Evolutionary conservation across 2,329 filamentous ascomycete genomes (phyloP).

Genomic region (Trichoderma sp.): DNA sequence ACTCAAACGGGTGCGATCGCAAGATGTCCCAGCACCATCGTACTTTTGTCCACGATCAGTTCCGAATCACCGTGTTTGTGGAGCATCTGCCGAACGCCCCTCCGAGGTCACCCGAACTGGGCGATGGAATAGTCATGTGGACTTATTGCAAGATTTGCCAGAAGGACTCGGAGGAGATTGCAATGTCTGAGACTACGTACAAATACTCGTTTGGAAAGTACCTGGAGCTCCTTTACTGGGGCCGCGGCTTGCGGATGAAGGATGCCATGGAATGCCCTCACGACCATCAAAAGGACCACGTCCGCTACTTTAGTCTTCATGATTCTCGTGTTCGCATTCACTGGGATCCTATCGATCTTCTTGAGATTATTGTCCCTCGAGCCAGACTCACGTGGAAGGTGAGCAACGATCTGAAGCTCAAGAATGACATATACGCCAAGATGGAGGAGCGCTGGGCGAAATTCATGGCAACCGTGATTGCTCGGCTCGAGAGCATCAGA

Average conservation of each 20-base stretch:
- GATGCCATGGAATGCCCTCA: slow-evolving; percentile 77
- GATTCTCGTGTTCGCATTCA: slow-evolving; percentile 86
- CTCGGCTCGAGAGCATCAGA: slow-evolving; percentile 82
- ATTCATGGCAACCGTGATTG: slow-evolving; percentile 86
- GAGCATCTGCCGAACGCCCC: slow-evolving; percentile 58
- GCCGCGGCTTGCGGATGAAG: slow-evolving; percentile 74
- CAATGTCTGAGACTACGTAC: slow-evolving; percentile 93
- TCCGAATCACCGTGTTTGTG: slow-evolving; percentile 87
- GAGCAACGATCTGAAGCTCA: slow-evolving; percentile 86
- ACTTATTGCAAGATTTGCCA: slow-evolving; percentile 91
- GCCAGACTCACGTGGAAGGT: slow-evolving; percentile 96
- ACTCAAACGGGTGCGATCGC: slow-evolving; percentile 80
- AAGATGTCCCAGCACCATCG: slow-evolving; percentile 91
- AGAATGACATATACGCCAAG: slow-evolving; percentile 85
- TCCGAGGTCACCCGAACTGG: slow-evolving; percentile 47
- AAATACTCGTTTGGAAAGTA: slow-evolving; percentile 99
- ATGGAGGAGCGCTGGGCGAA: slow-evolving; percentile 80
- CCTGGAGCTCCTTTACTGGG: slow-evolving; percentile 96
- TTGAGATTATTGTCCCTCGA: slow-evolving; percentile 91
- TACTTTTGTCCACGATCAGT: slow-evolving; percentile 95
- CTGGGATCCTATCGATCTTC: slow-evolving; percentile 87
- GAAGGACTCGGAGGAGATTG: slow-evolving; percentile 83
- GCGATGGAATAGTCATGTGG: slow-evolving; percentile 88
- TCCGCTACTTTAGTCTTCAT: slow-evolving; percentile 87
- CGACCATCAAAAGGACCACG: slow-evolving; percentile 88